Conservation (phyloP, 257 asterid genomes). For the Nyctanthes arbortristis region DNA sequence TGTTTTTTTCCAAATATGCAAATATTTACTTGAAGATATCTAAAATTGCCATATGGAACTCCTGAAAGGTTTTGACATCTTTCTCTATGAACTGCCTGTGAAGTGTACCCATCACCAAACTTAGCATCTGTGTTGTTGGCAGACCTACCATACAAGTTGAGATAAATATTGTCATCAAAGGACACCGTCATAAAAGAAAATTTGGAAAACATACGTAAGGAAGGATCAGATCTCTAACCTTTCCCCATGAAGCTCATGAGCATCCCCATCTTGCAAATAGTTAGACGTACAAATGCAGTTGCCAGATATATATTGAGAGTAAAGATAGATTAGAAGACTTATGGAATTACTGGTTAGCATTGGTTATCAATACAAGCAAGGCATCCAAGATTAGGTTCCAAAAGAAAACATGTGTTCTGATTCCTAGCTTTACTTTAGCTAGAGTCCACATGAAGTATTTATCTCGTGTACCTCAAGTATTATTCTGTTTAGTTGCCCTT, state of each 20-base stretch:
- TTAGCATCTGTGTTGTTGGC: constrained; percentile 61
- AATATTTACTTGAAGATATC: constrained; percentile 60
- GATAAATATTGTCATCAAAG: background rate
- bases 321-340: constrained; percentile 10
- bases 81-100: constrained; percentile 56
- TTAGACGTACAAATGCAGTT: background rate
- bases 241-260: constrained; percentile 71
- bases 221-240: constrained; percentile 40
- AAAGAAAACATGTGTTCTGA: constrained; percentile 11
- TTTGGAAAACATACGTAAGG: background rate
- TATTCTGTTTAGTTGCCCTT: too few species aligned
- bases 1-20: background rate
- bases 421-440: constrained; percentile 50
- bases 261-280: constrained; percentile 56
- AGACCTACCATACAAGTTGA: constrained; percentile 42
- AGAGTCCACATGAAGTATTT: too few species aligned
- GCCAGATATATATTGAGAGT: constrained; percentile 19
- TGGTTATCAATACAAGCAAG: constrained; percentile 43
- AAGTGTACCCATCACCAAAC: constrained; percentile 66
- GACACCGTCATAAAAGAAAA: background rate
- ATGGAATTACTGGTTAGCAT: constrained; percentile 44
- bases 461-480: too few species aligned
- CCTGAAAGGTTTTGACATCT: constrained; percentile 46
- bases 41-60: constrained; percentile 70
- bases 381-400: constrained; percentile 36